Evolutionary conservation across 2,329 filamentous ascomycete genomes (phyloP).

Genomic region (Moelleriella libera): DNA sequence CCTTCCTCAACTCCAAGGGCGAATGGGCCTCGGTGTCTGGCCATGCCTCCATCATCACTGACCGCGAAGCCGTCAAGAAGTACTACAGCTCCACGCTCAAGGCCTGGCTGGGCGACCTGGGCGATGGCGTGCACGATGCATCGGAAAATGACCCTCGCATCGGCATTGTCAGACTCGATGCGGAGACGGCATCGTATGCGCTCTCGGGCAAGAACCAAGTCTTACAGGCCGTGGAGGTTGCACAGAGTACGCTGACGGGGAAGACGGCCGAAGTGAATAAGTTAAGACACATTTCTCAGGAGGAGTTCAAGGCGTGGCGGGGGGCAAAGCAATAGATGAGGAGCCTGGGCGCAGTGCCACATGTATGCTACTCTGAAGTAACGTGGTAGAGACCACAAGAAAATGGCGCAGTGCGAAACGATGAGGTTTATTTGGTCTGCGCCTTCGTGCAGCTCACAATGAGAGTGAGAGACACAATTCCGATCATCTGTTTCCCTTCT

Average conservation of each 20-base stretch:
- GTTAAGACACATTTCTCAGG: slow-evolving; percentile 56
- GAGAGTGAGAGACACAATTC: no score
- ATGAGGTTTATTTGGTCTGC: no score
- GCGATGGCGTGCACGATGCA: slow-evolving; percentile 72
- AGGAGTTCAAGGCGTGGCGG: slow-evolving; percentile 48
- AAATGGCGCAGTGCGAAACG: no score
- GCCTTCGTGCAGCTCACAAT: no score
- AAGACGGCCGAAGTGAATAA: slow-evolving; percentile 60
- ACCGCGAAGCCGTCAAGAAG: slow-evolving; percentile 54
- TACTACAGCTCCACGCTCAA: slow-evolving; percentile 63
- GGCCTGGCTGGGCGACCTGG: slow-evolving; percentile 77
- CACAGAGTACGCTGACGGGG: slow-evolving; percentile 61
- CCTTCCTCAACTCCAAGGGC: slow-evolving; percentile 61
- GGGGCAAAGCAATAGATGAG: neutral
- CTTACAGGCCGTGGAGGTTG: slow-evolving; percentile 53
- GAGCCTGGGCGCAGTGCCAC: neutral
- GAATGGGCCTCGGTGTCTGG: slow-evolving; percentile 86
- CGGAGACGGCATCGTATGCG: slow-evolving; percentile 59
- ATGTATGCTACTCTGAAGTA: no score
- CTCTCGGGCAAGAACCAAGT: slow-evolving; percentile 48
- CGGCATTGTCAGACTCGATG: slow-evolving; percentile 64
- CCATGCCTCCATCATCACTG: slow-evolving; percentile 51
- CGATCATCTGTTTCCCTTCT: no score
- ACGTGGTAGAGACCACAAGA: no score
- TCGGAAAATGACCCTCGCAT: slow-evolving; percentile 71